Evolutionary conservation across 176 grass and related monocot genomes (phyloP), one percentile per base, ranked within the genome.

Genomic region (Phyllostachys edulis): DNA sequence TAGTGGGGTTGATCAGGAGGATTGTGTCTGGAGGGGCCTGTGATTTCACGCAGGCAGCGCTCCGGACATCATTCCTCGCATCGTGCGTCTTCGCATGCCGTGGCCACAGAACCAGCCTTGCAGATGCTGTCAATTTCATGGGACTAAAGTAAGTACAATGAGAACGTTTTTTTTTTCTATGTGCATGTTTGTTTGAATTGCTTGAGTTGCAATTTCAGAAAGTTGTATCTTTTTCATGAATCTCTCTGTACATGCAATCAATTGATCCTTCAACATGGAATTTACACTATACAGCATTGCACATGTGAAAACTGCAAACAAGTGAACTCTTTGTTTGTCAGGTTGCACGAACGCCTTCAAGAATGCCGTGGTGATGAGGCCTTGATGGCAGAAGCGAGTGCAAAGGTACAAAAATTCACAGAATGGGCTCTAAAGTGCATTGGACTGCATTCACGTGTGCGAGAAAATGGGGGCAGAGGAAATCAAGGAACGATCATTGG

Each of bases 381-480:
- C 86, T 66, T 98, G 67, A 98, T 96, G 67, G 92, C 91, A 50
- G 96, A 98, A 95, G 93, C 93, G n/a, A 81, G 91, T 73, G 81
- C 89, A 14, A 98, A 98, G 69, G 96, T 98, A n/a, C 96, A 95
- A 72, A 98, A 92, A 69, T 98, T 98, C 82, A 98, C 96, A 68
- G 96, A 98, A 74, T 98, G 93, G 93, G 96, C 96, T 82, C 79
- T 98, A 36, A 95, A 93, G 81, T 98, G 96, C 71, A 98, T 98
- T 13, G 88, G 96, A 6, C 76, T 93, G 29, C 93, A 98, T 45
- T 90, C 94, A 5, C 91, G 86, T 63, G 82, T 77, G 68, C 85
- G 73, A 21, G 83, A 89, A 34, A 90, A 83, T 24, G 85, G 51
- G 60, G 84, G 87, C 55, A 91, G 79, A 85, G 85, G 80, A 76